Conservation (phyloP, 495 filamentous ascomycete genomes). For the Chaetomium tenue region DNA sequence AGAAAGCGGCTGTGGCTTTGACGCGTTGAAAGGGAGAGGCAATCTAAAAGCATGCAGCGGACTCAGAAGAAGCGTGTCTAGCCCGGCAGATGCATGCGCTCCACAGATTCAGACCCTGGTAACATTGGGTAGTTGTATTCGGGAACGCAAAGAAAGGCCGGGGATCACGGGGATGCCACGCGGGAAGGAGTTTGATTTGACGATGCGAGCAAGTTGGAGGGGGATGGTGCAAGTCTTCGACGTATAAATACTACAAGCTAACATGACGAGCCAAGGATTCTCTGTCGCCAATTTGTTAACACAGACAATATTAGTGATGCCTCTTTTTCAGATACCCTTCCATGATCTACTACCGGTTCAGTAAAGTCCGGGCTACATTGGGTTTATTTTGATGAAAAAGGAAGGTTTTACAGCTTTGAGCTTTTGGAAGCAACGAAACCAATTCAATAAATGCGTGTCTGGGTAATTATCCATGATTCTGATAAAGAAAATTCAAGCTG, state of each 20-base stretch:
- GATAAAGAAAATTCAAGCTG: no score
- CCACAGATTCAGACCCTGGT: not conserved
- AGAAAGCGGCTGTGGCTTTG: not conserved
- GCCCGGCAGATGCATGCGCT: slow-evolving; percentile 1
- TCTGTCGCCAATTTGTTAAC: no score
- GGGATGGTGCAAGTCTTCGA: not conserved
- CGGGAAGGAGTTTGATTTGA: not conserved
- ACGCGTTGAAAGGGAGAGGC: not conserved
- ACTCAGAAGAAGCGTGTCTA: not conserved
- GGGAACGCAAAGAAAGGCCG: not conserved
- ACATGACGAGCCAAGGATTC: no score
- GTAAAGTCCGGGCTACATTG: no score
- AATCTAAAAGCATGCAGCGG: slow-evolving; percentile 1
- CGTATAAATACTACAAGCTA: not conserved
- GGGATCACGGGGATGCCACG: not conserved
- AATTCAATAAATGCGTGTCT: no score
- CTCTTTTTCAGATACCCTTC: no score
- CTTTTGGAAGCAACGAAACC: no score
- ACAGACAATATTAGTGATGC: no score
- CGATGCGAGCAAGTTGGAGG: not conserved
- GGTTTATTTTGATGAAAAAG: no score
- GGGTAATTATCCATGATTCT: no score
- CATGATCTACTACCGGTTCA: no score
- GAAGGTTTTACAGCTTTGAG: no score
- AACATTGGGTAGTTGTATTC: not conserved